Base-by-base conservation (phyloP, 1,284 basidiomycete species). In the Vanrija sp. region DNA sequence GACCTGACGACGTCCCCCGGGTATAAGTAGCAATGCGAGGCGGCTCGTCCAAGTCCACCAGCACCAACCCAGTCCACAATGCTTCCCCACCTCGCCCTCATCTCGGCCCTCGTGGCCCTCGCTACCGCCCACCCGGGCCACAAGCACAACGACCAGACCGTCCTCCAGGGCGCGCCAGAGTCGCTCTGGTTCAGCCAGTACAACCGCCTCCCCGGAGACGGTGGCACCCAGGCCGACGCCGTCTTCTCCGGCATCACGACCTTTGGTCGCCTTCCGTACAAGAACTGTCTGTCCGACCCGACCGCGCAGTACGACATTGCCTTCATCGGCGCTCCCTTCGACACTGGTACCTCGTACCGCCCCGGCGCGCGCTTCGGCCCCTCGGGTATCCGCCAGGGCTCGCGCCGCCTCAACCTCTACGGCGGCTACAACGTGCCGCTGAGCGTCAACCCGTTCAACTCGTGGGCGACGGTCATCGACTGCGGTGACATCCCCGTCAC, bases 251-350 rank as follows among this genome's bases (percentile, higher is more conserved):
- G 74, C 19, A 57, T 73, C 24, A 64, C 54, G 14, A 67, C 67
- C 18, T 76, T 75, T 51, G 74, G 72, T 9, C 72, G 72, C 47
- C 60, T 76, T 1, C 71, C 71, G 3, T 63, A 67, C 49, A 41
- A 53, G 8, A 62, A 62, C 43, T 74, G 72, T 47, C 59, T 75
- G 10, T 61, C 67, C 41, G 55, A 66, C 35, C 57, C 59, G 0
- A 57, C 53, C 19, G 78, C 71, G 52, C 69, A 82, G 47, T 59
- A 60, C 41, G 64, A 66, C 41, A 53, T 66, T 8, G 64, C 86
- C 2, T 71, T 91, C 41, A 73, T 90, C 8, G 89, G 88, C 6
- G 83, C 89, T 77, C 88, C 88, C 0, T 89, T 90, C 65, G 88
- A 90, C 64, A 62, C 66, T 20, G 66, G 66, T 9, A 66, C 71